Base-by-base conservation (phyloP, 345 rosid genomes). In the Acer saccharum region DNA sequence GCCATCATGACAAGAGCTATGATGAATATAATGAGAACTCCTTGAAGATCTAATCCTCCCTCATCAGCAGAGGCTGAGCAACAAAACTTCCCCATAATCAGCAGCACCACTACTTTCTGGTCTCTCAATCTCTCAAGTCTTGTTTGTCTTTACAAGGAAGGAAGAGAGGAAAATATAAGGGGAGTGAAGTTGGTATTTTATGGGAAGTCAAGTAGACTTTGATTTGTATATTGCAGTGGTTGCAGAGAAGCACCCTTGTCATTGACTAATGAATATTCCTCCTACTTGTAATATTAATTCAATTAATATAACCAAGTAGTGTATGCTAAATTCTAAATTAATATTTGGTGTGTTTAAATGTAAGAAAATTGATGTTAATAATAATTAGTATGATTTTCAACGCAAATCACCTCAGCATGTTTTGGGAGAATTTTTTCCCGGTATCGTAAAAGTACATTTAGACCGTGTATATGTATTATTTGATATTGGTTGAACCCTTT, bases 71-170 rank as follows among this genome's bases (percentile, higher is more conserved):
- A 73, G 2, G 75, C 75, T 66, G 81, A 65, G 73, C 83, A 80
- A 65, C 88, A 84, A 50, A 80, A 4, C 50, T 86, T 87, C 32
- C 83, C 88, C 86, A 79, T 89, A 79, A 68, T 58, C 74, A n/a
- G 14, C 73, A 1, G 2, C 60, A 62, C 66, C 27, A 21, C 50
- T 46, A 21, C 50, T 46, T 55, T 25, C 57, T 27, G 27, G 27
- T 60, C 10, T 18, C 13, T 46, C 50, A 43, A 43, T 57, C 21
- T 21, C 39, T 54, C 17, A 32, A 32, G 35, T 67, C 48, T 39
- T 50, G 71, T 57, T 72, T 63, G 72, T 43, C 25, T 57, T 27
- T 2, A 39, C 18, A 50, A 52, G 77, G 14, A 18, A 29, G 20
- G 20, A 12, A 6, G 41, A 17, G 21, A 13, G 21, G 21, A 65